Base-by-base conservation (phyloP, 2,329 filamentous ascomycete genomes). In the Endocalyx cinctus region DNA sequence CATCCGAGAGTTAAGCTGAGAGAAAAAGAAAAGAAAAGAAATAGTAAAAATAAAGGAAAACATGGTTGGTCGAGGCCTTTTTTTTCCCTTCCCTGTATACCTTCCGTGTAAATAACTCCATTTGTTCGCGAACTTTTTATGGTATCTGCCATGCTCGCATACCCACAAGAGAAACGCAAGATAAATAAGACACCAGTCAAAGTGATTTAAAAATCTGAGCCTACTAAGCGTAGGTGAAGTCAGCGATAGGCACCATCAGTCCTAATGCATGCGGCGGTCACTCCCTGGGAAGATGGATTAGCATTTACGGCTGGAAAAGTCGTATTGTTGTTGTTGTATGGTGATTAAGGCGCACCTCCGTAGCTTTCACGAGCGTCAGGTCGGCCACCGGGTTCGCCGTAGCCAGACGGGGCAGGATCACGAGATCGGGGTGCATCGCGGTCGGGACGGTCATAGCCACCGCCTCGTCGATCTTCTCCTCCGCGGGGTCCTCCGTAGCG, bases 351-450 rank as follows among this genome's bases (percentile, higher is more conserved):
- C 36, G 52, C 53, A 61, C 63, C 57, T 58, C 58, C 58, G 42
- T 67, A 67, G 50, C 62, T 55, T 43, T 67, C 63, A 43, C 63
- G 58, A 39, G 52, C 51, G 13, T 67, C 64, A 45, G 52, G 57
- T 49, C 63, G 63, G 49, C 63, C 54, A 45, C 53, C 61, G 47
- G 62, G 37, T 43, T 67, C 64, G 46, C 56, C 59, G 47, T 65
- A 67, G 44, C 59, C 57, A 29, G 54, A 54, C 31, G 62, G 47
- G 44, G 59, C 55, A 19, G 62, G 58, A 35, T 66, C 63, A 37
- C 63, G 61, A 48, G 59, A 48, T 46, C 60, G 56, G 35, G 60
- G 34, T 27, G 34, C 50, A 27, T 56, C 55, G 13, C 54, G 61
- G 29, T 71, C 68, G 13, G 72, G 66, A 37, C 67, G 67, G 31